Evolutionary conservation across 805 yeast genomes (phyloP), one percentile per base, ranked within the genome.

Genomic region (Pichia ethanolica): DNA sequence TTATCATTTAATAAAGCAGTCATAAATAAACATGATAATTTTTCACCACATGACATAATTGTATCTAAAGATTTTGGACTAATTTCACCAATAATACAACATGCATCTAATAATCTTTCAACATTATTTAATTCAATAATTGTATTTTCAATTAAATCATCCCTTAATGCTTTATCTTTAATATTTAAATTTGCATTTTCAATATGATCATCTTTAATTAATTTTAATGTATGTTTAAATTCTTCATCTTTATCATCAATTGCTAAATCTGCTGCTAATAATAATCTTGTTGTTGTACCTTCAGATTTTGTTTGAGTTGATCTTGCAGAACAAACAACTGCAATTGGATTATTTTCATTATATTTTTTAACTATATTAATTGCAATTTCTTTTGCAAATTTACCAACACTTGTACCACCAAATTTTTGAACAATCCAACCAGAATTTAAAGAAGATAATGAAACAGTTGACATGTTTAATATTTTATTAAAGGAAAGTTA

Each of bases 371-470:
- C 86, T 44, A 93, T 89, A 56, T 89, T 87, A 52, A 86, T 85
- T 30, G 89, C 89, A 48, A 93, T 93, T 56, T 83, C 78, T 46
- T 77, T 81, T 9, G 97, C 87, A 66, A 93, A 90, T 65, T 93
- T 93, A 26, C 99, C 99, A 34, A 93, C 97, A 43, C 93, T 83
- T 13, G 99, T 93, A 47, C 99, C 99, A 44, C 99, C 99, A 61
- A 88, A 93, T 68, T 93, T 93, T 67, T 93, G 99, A 7, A 93
- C 86, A 4, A 86, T 66, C 90, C 91, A 84, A 14, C 78, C 78
- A 2, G 59, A 42, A 5, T 55, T 50, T 6, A 57, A 42, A 5
- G 65, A 59, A 11, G 58, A 43, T 33, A 60, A 53, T 6, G 67
- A 61, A 14, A 53, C 54, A 14, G 60, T 54, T 12, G 61, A 59